Evolutionary conservation across 1,139 yeast genomes (phyloP).

Genomic region (Debaryomyces udenii): DNA sequence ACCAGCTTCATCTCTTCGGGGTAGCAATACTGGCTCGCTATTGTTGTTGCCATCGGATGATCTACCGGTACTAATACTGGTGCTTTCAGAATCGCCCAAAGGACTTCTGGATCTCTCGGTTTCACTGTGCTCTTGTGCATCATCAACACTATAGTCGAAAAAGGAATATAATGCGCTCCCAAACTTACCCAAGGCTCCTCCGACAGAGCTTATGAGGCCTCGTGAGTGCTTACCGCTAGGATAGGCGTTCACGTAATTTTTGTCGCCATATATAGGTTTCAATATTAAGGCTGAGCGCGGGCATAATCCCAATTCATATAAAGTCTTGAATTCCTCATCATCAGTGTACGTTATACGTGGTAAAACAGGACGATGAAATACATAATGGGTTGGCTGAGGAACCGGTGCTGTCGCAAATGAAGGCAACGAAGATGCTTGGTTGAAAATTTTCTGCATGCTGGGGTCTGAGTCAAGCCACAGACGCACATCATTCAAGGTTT

Average conservation of each 20-base stretch:
- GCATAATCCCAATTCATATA: constrained; percentile 52
- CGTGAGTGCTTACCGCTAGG: constrained; percentile 17
- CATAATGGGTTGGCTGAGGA: constrained; percentile 39
- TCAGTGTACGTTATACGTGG: constrained; percentile 45
- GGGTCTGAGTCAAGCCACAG: constrained; percentile 61
- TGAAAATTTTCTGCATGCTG: constrained; percentile 43
- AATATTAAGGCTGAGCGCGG: constrained; percentile 72
- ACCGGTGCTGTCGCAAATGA: constrained; percentile 40
- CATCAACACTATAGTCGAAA: constrained; percentile 45
- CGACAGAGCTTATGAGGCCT: constrained; percentile 21
- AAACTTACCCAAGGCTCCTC: constrained; percentile 21
- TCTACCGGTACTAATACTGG: not conserved
- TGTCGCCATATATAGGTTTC: constrained; percentile 51
- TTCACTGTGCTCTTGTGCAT: constrained; percentile 8
- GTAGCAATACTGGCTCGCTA: not conserved
- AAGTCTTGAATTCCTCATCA: constrained; percentile 54
- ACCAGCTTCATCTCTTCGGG: constrained; percentile 7
- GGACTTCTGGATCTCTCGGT: constrained; percentile 8
- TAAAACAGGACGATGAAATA: constrained; percentile 41
- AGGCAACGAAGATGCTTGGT: constrained; percentile 31
- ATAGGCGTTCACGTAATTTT: constrained; percentile 19
- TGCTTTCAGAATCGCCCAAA: constrained; percentile 2
- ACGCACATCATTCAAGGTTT: constrained; percentile 58
- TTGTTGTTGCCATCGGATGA: constrained; percentile 2
- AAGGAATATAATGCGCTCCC: constrained; percentile 43